phyloP scores from a whole-genome alignment of 441 rosid genomes.

The Brassica hybrid region DNA sequence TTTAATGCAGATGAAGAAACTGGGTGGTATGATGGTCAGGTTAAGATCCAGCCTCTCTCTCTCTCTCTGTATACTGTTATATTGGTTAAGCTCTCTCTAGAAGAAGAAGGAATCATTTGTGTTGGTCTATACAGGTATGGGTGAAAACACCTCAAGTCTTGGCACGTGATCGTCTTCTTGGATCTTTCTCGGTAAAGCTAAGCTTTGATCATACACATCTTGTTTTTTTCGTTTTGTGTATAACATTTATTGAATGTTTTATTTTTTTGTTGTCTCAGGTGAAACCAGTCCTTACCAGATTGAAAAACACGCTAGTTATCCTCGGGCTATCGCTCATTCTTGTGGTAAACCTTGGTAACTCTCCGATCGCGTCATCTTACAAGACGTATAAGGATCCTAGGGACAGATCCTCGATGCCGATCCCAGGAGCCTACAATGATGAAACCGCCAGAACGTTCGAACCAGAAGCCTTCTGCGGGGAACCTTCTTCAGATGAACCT shows the following conservation, averaged over 20 bases:
- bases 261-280: slow-evolving; percentile 57
- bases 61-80: not conserved
- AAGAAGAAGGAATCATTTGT: not conserved
- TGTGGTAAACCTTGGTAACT: slow-evolving; percentile 56
- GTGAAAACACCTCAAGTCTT: slow-evolving; percentile 91
- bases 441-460: slow-evolving; percentile 88
- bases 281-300: slow-evolving; percentile 76
- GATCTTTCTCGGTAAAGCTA: slow-evolving; percentile 68
- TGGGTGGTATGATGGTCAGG: slow-evolving; percentile 99
- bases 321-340: slow-evolving; percentile 73
- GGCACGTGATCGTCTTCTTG: slow-evolving; percentile 92
- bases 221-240: not conserved
- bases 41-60: slow-evolving; percentile 31
- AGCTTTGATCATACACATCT: slow-evolving; percentile 11
- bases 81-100: not conserved
- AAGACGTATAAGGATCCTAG: slow-evolving; percentile 39
- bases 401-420: slow-evolving; percentile 48
- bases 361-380: slow-evolving; percentile 47
- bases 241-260: not conserved
- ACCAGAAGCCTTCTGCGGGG: slow-evolving; percentile 90
- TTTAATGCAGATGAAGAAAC: slow-evolving; percentile 87
- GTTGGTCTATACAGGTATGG: slow-evolving; percentile 66
- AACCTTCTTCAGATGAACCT: slow-evolving; percentile 49
- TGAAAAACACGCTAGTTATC: slow-evolving; percentile 72
- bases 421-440: slow-evolving; percentile 82